A percentile compares a stretch with the other conserved stretches of the same genome.
Conservation (phyloP, 2,329 filamentous ascomycete genomes). For the Dothistroma pini region DNA sequence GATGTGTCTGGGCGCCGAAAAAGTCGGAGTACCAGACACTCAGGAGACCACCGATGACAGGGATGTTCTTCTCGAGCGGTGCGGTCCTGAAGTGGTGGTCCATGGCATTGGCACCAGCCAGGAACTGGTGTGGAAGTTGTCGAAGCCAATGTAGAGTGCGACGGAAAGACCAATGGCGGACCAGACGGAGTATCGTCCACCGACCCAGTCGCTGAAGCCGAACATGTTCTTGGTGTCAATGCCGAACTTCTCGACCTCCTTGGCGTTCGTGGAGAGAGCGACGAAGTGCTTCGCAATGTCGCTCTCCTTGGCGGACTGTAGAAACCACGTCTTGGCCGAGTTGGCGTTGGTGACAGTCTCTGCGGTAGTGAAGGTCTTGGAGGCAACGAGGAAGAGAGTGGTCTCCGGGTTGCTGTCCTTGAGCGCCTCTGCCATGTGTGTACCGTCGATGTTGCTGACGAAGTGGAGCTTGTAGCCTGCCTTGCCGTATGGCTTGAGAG, state of each 20-base stretch:
- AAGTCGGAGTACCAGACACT: slow-evolving; percentile 99
- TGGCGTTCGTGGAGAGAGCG: slow-evolving; percentile 91
- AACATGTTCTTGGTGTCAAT: slow-evolving; percentile 99
- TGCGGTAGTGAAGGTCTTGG: slow-evolving; percentile 98
- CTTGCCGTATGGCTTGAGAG: slow-evolving; percentile 89
- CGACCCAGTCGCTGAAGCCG: slow-evolving; percentile 97
- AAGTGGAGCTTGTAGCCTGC: slow-evolving; percentile 88
- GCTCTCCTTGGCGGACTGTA: slow-evolving; percentile 68
- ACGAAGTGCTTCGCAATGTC: slow-evolving; percentile 98
- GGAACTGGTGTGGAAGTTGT: slow-evolving; percentile 97
- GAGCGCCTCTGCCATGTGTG: slow-evolving; percentile 92
- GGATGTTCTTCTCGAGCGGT: slow-evolving; percentile 92
- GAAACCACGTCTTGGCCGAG: slow-evolving; percentile 95
- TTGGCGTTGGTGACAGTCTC: slow-evolving; percentile 98
- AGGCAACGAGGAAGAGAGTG: slow-evolving; percentile 96
- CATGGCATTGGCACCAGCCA: slow-evolving; percentile 92
- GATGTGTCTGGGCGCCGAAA: slow-evolving; percentile 95
- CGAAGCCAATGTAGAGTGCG: slow-evolving; percentile 89
- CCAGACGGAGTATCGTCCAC: slow-evolving; percentile 98
- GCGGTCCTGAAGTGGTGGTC: slow-evolving; percentile 96
- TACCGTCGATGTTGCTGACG: slow-evolving; percentile 99
- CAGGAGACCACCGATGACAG: slow-evolving; percentile 82
- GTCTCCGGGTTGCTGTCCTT: slow-evolving; percentile 89
- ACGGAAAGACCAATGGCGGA: slow-evolving; percentile 96
- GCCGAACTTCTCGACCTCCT: slow-evolving; percentile 95